Evolutionary conservation across 805 yeast species (phyloP).

Genomic region (Komagataella ulmi): DNA sequence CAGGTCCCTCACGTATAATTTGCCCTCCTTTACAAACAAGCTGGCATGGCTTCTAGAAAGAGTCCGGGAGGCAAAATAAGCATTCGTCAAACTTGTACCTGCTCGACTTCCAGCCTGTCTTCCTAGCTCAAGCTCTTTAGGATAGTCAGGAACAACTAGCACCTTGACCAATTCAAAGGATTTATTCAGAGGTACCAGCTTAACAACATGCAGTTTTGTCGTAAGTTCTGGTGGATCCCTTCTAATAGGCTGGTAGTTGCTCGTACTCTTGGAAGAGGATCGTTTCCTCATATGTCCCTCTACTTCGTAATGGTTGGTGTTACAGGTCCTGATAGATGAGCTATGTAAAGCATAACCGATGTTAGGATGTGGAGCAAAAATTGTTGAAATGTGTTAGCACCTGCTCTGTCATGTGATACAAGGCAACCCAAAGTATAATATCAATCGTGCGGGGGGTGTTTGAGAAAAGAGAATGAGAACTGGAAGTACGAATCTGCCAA

Average conservation of each 20-base stretch:
- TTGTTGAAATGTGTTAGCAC: too few species aligned
- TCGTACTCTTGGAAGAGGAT: constrained; percentile 18
- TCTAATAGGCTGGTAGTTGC: constrained; percentile 16
- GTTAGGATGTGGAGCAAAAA: background rate
- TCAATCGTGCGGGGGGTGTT: background rate
- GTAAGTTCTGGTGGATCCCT: constrained; percentile 11
- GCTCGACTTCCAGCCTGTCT: constrained; percentile 67
- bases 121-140: constrained; percentile 79
- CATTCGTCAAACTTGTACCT: constrained; percentile 60
- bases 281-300: constrained; percentile 12
- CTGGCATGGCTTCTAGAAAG: constrained; percentile 91
- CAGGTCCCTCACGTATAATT: constrained; percentile 67
- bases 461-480: background rate
- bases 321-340: background rate
- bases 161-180: constrained; percentile 67
- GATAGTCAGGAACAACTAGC: constrained; percentile 65
- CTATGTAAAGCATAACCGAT: background rate
- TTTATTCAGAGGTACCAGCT: constrained; percentile 63
- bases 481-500: background rate
- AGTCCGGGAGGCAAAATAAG: constrained; percentile 89
- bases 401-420: too few species aligned
- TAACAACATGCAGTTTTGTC: constrained; percentile 42
- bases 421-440: background rate
- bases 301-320: background rate
- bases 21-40: constrained; percentile 51